Evolutionary conservation across 805 yeast species (phyloP), one percentile per base, ranked within the genome.

Genomic region (Ogataea angusta): DNA sequence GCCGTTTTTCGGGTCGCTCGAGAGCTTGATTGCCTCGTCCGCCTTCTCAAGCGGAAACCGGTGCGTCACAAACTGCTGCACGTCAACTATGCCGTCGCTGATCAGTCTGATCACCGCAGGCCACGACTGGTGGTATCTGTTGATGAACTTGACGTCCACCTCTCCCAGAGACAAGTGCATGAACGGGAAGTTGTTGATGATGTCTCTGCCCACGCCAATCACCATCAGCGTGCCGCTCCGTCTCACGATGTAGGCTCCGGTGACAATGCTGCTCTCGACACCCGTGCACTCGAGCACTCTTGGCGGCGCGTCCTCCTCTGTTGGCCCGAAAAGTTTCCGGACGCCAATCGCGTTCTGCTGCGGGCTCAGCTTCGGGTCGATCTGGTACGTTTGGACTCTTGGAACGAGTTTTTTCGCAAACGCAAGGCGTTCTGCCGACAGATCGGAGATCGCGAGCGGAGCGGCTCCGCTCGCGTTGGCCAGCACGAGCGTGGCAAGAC

Each of bases 41-140:
- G 77, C 75, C 10, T 73, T 63, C 46, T 72, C 75, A 28, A 76
- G 59, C 18, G 57, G 53, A 62, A 70, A 73, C 39, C 63, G 60
- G 57, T 75, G 79, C 2, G 80, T 73, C 30, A 76, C 73, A 35
- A 76, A 59, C n/a, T 58, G 49, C 50, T 68, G 68, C 22, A 72
- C 73, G 36, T 72, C 62, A 36, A 73, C 57, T 13, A 68, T 63
- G 14, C 71, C 71, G 37, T 67, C 69, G 34, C 67, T 59, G 43
- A 76, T 62, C 45, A 76, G 57, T 22, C 72, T 67, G 46, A 76
- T 75, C 10, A 70, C 75, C n/a, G 75, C 65, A 14, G 80, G 80
- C 79, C 80, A 76, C 15, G 78, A 68, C 51, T 72, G 75, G 42
- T 72, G 70, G 57, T 76, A 76, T 48, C 81, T 66, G 64, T 73